A percentile compares a stretch with the other conserved stretches of the same genome.
Evolutionary conservation across 352 stramenopile genomes (phyloP).

Genomic region (Phytophthora fragariae): DNA sequence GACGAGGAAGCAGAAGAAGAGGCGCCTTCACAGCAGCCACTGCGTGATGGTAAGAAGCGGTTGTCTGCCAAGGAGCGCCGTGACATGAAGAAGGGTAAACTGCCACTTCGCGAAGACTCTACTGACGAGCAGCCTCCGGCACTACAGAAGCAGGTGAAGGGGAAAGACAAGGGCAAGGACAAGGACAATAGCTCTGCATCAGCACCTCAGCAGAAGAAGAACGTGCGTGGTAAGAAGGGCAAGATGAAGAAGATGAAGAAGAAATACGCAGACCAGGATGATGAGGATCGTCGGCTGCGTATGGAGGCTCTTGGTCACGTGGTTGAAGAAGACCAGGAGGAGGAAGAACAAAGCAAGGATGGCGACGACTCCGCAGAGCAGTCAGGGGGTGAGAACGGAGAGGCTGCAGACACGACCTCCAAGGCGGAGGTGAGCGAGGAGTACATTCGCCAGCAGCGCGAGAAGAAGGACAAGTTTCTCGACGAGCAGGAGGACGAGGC

Average conservation of each 20-base stretch:
- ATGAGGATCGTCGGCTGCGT: slow-evolving; percentile 93
- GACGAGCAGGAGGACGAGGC: slow-evolving; percentile 88
- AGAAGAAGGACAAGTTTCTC: slow-evolving; percentile 86
- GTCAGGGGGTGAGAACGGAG: slow-evolving; percentile 26
- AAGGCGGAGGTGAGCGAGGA: slow-evolving; percentile 49
- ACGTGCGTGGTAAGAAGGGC: slow-evolving; percentile 91
- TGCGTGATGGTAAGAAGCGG: slow-evolving; percentile 60
- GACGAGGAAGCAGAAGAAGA: slow-evolving; percentile 25
- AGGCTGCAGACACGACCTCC: slow-evolving; percentile 1
- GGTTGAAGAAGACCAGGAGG: slow-evolving; percentile 43
- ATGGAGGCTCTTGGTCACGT: slow-evolving; percentile 92
- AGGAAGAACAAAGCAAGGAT: slow-evolving; percentile 25
- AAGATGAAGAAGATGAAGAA: slow-evolving; percentile 97
- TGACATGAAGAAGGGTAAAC: slow-evolving; percentile 81
- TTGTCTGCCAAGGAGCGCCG: slow-evolving; percentile 79
- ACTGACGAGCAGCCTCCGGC: slow-evolving; percentile 20
- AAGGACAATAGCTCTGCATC: slow-evolving; percentile 42
- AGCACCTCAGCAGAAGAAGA: slow-evolving; percentile 39
- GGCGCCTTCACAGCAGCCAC: slow-evolving; percentile 8
- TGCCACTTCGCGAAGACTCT: slow-evolving; percentile 22
- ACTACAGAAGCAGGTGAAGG: slow-evolving; percentile 33
- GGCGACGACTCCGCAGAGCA: slow-evolving; percentile 35
- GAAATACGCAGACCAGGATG: slow-evolving; percentile 97
- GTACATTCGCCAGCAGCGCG: slow-evolving; percentile 76
- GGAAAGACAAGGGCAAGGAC: slow-evolving; percentile 60